Base-by-base conservation (phyloP, 768 basidiomycete species). In the Chalciporus pseudorubinellus region DNA sequence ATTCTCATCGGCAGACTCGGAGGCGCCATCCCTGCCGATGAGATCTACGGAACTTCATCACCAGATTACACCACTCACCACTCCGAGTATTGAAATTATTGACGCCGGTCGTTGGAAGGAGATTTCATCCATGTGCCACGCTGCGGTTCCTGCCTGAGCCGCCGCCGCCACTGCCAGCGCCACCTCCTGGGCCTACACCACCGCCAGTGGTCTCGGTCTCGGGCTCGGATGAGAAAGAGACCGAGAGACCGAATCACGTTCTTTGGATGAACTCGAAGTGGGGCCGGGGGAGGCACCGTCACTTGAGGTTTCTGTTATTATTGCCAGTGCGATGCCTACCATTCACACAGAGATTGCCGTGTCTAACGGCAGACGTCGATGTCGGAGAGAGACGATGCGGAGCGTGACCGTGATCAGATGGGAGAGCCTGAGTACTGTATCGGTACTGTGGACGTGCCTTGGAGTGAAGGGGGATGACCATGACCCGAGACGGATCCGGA, bases 301-400 rank as follows among this genome's bases (percentile, higher is more conserved):
- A 13, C 12, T 77, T 29, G 72, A 71, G 44, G 65, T 79, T 13
- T 70, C 72, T 4, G 71, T 78, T 16, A 56, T 72, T 13, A 68
- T 79, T 41, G 59, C 69, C 8, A n/a, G n/a, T n/a, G n/a, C n/a
- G n/a, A 74, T 80, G 74, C 75, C 79, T n/a, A n/a, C n/a, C n/a
- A n/a, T n/a, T n/a, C 13, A 63, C 56, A 7, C 60, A 57, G 48
- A 31, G 34, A 26, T 9, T 28, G 9, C 26, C 26, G 22, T 24
- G 14, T 5, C 41, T 21, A 1, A 31, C 10, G 11, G 44, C 36
- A 20, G 10, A 31, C 29, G 29, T 3, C 29, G 29, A 12, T 33
- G 19, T 26, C 40, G n/a, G 39, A 21, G 14, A 39, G 19, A 31
- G 53, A 42, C 1, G 13, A 42, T 48, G 22, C 33, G 46, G 50